Evolutionary conservation across 2,329 filamentous ascomycete species (phyloP).

Genomic region (Paracoccidioides lutzii): DNA sequence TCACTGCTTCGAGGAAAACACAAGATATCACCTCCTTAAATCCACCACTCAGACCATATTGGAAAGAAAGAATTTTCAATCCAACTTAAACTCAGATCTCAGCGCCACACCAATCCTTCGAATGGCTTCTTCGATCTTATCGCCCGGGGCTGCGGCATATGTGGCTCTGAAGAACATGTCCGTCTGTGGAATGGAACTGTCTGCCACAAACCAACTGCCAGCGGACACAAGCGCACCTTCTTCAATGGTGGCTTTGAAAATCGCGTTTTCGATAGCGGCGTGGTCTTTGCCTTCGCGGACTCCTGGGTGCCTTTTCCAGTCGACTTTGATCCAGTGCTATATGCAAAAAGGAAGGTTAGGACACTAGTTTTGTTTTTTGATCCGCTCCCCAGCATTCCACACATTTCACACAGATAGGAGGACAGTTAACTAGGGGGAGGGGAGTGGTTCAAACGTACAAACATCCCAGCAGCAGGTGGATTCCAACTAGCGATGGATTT

Average conservation of each 20-base stretch:
- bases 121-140: conserved; percentile 60
- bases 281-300: conserved; percentile 25
- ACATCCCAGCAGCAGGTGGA: conserved; percentile 80
- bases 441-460: conserved; percentile 47
- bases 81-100: conserved; percentile 45
- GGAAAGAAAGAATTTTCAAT: conserved; percentile 3
- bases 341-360: neutral
- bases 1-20: no score
- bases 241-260: conserved; percentile 65
- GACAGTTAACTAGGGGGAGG: neutral
- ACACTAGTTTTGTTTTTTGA: no score
- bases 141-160: conserved; percentile 64
- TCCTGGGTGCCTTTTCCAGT: conserved; percentile 35
- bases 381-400: no score
- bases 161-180: conserved; percentile 82
- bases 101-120: conserved; percentile 64
- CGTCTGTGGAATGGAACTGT: conserved; percentile 44
- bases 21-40: neutral
- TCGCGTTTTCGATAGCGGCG: conserved; percentile 60
- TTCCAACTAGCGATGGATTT: conserved; percentile 61
- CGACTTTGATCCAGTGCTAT: conserved; percentile 37
- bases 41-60: neutral
- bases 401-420: neutral
- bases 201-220: conserved; percentile 84
- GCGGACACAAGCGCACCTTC: conserved; percentile 68